phyloP scores from a whole-genome alignment of 179 eudicot species.

The Spergularia azorica region DNA sequence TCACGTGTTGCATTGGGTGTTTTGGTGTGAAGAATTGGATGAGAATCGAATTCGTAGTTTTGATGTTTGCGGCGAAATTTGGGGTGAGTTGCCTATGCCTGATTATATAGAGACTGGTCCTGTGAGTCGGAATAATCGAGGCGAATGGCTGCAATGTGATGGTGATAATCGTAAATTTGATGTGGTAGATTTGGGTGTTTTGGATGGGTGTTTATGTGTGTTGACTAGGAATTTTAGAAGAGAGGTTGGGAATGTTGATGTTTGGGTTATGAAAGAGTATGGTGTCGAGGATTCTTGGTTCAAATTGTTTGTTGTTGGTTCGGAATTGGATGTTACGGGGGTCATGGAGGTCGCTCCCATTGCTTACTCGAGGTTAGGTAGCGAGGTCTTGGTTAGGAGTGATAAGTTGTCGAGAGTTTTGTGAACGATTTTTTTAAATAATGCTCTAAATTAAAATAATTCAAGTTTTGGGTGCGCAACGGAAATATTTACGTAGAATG shows the following conservation, averaged over 20 bases:
- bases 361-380: conserved; percentile 1
- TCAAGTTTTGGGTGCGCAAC: no score
- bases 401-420: conserved; percentile 3
- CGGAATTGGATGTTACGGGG: conserved; percentile 5
- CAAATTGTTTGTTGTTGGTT: conserved; percentile 9
- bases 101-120: neutral
- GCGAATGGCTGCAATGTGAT: no score
- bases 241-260: neutral
- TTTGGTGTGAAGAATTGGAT: neutral
- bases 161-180: neutral
- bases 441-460: no score
- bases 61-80: conserved; percentile 27
- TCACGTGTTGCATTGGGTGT: conserved; percentile 31
- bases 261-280: conserved; percentile 33
- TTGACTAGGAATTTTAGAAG: neutral
- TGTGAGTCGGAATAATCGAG: neutral
- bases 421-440: no score
- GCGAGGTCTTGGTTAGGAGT: conserved; percentile 16
- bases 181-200: conserved; percentile 3
- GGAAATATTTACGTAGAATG: no score
- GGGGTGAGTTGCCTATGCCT: conserved; percentile 27
- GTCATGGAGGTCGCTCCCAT: neutral
- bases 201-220: conserved; percentile 25
- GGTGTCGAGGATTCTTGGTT: conserved; percentile 25
- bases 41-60: conserved; percentile 25